Conservation (phyloP, 2,329 filamentous ascomycete species). For the Penicillium sp. region DNA sequence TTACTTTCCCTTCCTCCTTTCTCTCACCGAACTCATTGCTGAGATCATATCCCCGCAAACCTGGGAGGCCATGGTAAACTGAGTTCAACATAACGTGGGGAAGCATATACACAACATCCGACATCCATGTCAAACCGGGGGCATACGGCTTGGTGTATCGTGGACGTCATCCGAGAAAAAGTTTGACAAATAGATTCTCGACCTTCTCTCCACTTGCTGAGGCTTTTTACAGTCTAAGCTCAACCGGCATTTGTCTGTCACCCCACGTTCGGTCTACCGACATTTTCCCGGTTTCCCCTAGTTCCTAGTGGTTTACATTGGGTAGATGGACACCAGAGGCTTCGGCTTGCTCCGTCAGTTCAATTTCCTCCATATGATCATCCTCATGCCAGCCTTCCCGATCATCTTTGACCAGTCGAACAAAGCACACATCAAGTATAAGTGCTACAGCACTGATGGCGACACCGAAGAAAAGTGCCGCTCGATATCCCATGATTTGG, state of each 20-base stretch:
- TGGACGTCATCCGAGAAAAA: neutral
- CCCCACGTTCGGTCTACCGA: conserved; percentile 5
- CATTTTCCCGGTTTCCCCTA: neutral
- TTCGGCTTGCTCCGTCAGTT: conserved; percentile 11
- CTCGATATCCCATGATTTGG: conserved; percentile 28
- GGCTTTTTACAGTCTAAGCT: neutral
- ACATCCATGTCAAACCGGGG: neutral
- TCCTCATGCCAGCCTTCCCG: conserved; percentile 32
- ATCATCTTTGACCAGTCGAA: conserved; percentile 32
- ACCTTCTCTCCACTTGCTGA: neutral
- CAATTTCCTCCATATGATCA: conserved; percentile 8
- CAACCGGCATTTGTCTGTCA: neutral
- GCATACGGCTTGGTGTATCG: neutral
- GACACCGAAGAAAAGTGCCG: conserved; percentile 31
- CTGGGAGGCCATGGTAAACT: neutral
- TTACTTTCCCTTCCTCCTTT: neutral
- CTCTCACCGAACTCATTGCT: conserved; percentile 1
- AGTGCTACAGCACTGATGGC: conserved; percentile 29
- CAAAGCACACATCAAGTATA: conserved; percentile 28
- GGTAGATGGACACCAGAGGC: conserved; percentile 4
- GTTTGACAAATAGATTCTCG: conserved; percentile 3
- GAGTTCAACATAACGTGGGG: neutral
- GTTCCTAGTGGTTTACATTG: neutral
- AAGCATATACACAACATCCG: neutral
- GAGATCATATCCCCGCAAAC: conserved; percentile 4